A percentile compares a stretch with the other conserved stretches of the same genome.
Evolutionary conservation across 164 flowering plant genomes (phyloP).

Genomic region (Liriodendron chinense): DNA sequence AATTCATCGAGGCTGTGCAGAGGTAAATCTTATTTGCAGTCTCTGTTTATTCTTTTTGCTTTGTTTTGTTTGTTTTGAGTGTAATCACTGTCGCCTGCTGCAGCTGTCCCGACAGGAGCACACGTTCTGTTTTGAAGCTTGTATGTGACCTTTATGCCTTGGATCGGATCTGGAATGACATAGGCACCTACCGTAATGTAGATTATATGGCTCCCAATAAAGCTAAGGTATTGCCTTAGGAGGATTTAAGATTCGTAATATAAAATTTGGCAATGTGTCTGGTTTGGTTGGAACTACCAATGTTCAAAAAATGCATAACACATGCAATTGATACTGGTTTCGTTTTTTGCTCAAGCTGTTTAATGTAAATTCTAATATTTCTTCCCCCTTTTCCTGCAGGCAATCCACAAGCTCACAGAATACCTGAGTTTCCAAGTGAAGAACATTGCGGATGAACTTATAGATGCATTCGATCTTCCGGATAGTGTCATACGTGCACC

Average conservation of each 20-base stretch:
- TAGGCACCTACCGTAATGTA: conserved; percentile 92
- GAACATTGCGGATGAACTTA: conserved; percentile 67
- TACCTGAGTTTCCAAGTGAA: conserved; percentile 88
- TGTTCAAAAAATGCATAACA: neutral
- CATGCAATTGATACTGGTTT: neutral
- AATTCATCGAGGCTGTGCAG: conserved; percentile 79
- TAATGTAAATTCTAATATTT: neutral
- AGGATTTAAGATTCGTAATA: neutral
- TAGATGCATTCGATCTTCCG: conserved; percentile 86
- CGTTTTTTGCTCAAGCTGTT: neutral
- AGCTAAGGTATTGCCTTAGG: conserved; percentile 68
- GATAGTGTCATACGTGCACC: conserved; percentile 82
- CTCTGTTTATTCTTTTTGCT: neutral
- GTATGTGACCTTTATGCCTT: conserved; percentile 91
- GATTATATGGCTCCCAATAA: conserved; percentile 98
- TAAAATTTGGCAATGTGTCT: neutral
- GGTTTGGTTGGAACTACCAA: neutral
- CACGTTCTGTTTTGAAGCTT: conserved; percentile 73
- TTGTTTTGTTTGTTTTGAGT: neutral
- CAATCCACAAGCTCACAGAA: conserved; percentile 88
- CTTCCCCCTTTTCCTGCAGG: conserved; percentile 42
- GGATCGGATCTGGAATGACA: conserved; percentile 94
- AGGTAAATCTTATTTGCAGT: conserved; percentile 36
- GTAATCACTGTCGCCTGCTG: conserved; percentile 10
- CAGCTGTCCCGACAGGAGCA: conserved; percentile 76